A percentile compares a stretch with the other conserved stretches of the same genome.
phyloP scores from a whole-genome alignment of 176 grass and related monocot genomes.

The Thinopyrum elongatum region DNA sequence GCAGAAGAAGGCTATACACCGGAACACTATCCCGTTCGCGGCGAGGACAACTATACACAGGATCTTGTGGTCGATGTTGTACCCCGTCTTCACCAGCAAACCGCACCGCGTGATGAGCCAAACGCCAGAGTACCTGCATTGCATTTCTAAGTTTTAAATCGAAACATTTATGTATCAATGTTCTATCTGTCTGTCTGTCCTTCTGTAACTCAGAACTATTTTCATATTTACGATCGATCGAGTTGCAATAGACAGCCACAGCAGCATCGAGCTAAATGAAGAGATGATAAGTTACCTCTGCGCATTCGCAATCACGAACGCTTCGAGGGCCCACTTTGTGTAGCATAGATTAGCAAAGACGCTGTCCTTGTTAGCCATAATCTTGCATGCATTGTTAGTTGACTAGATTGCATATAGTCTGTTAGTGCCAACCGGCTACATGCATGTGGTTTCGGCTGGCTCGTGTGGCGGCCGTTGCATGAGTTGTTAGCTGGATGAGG shows the following conservation, averaged over 20 bases:
- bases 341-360: constrained; percentile 70
- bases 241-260: not conserved
- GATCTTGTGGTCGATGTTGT: constrained; percentile 61
- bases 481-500: too few species aligned
- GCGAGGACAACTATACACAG: constrained; percentile 69
- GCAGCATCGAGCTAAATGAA: not conserved
- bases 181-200: too few species aligned
- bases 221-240: not conserved
- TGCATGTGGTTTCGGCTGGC: too few species aligned
- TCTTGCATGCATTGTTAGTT: too few species aligned
- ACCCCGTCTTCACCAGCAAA: constrained; percentile 47
- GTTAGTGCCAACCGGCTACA: too few species aligned
- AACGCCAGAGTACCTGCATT: constrained; percentile 46
- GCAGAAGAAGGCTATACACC: constrained; percentile 82
- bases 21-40: constrained; percentile 62
- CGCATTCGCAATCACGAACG: constrained; percentile 75
- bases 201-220: too few species aligned
- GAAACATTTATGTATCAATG: too few species aligned
- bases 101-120: constrained; percentile 87
- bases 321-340: constrained; percentile 92
- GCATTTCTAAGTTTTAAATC: too few species aligned
- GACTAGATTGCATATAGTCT: too few species aligned
- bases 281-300: constrained; percentile 43
- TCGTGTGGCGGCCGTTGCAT: too few species aligned
- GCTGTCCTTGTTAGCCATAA: too few species aligned